Evolutionary conservation across 805 yeast species (phyloP), one percentile per base, ranked within the genome.

Genomic region (Starmerella tilneyi): DNA sequence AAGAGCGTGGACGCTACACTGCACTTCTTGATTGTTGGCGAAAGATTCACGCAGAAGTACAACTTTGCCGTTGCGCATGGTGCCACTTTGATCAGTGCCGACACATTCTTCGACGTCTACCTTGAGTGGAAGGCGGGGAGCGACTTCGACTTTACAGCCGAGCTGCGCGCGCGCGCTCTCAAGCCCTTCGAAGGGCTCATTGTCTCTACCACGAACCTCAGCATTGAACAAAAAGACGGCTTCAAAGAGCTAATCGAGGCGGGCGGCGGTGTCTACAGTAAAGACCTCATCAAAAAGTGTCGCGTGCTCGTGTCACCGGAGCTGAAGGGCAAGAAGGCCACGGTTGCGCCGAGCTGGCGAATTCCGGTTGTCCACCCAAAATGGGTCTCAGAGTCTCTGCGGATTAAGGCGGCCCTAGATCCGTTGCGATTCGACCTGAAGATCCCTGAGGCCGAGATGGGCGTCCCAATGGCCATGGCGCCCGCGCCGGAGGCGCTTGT

Each of bases 111-210:
- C 19, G 59, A 58, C 17, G 51, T 77, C 9, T 69, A 77, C 53
- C 63, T 65, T 13, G 60, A 61, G 5, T 81, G 85, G 86, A 55
- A 68, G 11, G 54, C 63, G 19, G 82, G 80, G 26, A 70, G 67
- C 3, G 51, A 48, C 12, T 37, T 44, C 17, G 59, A 60, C 12
- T 43, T 57, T 26, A 47, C 49, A 24, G 40, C 45, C 16, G 61
- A 53, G 40, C 49, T 63, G 38, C 34, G 47, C 15, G 38, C 41
- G 7, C 58, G 56, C 12, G 37, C 23, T 20, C 52, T 61, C 13
- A 34, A 36, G 20, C 56, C 62, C 16, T 61, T 67, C 46, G 57
- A 56, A 17, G 62, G 60, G 20, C 46, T 67, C 34, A 48, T 54
- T 6, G 51, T 73, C 5, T 66, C 72, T 29, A 31, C 68, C 9